A percentile compares a stretch with the other conserved stretches of the same genome.
phyloP scores from a whole-genome alignment of 2,329 filamentous ascomycete species.

The Fusarium begoniae region DNA sequence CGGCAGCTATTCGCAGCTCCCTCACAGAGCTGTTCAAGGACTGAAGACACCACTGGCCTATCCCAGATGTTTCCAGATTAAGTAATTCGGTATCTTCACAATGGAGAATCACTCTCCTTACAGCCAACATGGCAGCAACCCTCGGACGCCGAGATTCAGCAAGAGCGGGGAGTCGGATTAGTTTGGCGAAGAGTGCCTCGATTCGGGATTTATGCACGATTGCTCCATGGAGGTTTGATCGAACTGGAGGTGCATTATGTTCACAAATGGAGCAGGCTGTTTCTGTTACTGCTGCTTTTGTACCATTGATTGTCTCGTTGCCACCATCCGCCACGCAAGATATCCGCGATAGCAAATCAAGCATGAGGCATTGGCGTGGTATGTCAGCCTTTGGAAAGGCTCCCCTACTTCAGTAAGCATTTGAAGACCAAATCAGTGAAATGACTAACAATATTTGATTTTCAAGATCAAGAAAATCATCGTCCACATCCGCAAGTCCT shows the following conservation, averaged over 20 bases:
- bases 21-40: constrained; percentile 84
- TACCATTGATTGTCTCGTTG: neutral
- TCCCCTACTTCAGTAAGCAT: constrained; percentile 44
- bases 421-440: neutral
- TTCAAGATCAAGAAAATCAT: constrained; percentile 45
- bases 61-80: constrained; percentile 71
- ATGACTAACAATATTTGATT: constrained; percentile 58
- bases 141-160: constrained; percentile 67
- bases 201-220: constrained; percentile 48
- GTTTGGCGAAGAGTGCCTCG: constrained; percentile 55
- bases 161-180: constrained; percentile 59
- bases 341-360: constrained; percentile 66
- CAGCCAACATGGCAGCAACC: constrained; percentile 74
- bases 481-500: constrained; percentile 33
- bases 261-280: constrained; percentile 43
- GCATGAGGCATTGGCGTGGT: constrained; percentile 58
- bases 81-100: constrained; percentile 67
- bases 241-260: neutral
- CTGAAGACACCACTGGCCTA: constrained; percentile 84
- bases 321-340: constrained; percentile 40
- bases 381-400: constrained; percentile 59
- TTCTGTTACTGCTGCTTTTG: neutral
- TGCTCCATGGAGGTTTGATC: constrained; percentile 1
- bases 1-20: constrained; percentile 85
- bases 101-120: constrained; percentile 76